Evolutionary conservation across 2,329 filamentous ascomycete species (phyloP).

Genomic region (Cladophialophora immunda): DNA sequence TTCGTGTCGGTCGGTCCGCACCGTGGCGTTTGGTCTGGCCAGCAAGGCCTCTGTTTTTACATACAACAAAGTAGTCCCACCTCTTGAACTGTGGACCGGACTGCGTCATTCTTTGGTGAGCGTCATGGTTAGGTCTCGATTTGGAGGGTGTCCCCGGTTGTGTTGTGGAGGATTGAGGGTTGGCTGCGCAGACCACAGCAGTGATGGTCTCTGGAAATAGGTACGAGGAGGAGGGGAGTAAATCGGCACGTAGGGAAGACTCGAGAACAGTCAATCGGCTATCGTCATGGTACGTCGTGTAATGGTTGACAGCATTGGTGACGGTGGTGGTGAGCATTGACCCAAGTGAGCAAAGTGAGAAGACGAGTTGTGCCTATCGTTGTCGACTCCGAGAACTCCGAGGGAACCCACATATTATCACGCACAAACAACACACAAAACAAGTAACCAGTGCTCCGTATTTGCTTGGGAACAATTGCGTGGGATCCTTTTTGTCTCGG

Average conservation of each 20-base stretch:
- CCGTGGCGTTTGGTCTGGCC: slow-evolving; percentile 1
- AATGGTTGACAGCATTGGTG: background rate
- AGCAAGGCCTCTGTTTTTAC: background rate
- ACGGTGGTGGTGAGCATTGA: background rate
- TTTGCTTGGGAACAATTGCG: background rate
- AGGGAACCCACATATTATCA: slow-evolving; percentile 1
- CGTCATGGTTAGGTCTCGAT: background rate
- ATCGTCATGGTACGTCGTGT: background rate
- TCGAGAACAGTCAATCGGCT: background rate
- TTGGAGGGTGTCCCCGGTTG: background rate
- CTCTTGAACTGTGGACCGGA: background rate
- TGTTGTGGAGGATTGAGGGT: background rate
- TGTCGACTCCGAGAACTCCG: background rate
- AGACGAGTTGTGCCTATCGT: background rate
- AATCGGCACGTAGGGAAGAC: background rate
- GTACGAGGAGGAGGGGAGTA: background rate
- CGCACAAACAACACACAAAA: background rate
- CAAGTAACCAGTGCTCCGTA: background rate
- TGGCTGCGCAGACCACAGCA: background rate
- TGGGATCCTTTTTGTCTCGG: background rate
- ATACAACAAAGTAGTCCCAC: background rate
- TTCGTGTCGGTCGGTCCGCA: background rate
- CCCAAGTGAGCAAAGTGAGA: background rate
- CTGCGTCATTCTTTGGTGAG: background rate
- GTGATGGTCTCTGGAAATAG: background rate